Evolutionary conservation across 2,329 filamentous ascomycete species (phyloP).

Genomic region (Colletotrichum spaethianum): DNA sequence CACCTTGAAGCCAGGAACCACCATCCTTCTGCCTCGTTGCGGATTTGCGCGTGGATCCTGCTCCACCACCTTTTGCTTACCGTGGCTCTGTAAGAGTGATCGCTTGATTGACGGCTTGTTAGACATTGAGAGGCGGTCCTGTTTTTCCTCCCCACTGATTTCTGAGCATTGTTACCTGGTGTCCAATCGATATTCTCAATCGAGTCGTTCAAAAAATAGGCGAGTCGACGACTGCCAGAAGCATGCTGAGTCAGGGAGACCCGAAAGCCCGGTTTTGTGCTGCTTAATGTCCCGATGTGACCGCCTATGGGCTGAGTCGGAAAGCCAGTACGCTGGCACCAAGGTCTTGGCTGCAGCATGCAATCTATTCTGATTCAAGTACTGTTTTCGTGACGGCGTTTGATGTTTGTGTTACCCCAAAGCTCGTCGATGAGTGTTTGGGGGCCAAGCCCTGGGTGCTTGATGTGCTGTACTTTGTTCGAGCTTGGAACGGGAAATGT

Average conservation of each 20-base stretch:
- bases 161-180: neutral
- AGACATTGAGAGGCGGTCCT: neutral
- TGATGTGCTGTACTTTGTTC: neutral
- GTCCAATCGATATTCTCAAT: neutral
- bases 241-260: neutral
- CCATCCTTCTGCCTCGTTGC: neutral
- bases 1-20: neutral
- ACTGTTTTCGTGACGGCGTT: neutral
- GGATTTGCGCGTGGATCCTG: neutral
- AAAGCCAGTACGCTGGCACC: neutral
- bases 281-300: neutral
- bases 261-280: conserved; percentile 1
- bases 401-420: neutral
- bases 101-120: neutral
- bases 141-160: neutral
- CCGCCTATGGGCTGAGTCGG: neutral
- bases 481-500: neutral
- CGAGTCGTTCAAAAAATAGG: neutral
- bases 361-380: neutral
- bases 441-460: neutral
- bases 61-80: neutral
- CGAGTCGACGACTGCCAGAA: neutral
- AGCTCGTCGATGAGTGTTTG: neutral
- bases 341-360: neutral
- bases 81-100: neutral